A percentile compares a stretch with the other conserved stretches of the same genome.
phyloP scores from a whole-genome alignment of 2,329 filamentous ascomycete genomes.

The Colletotrichum melonis region DNA sequence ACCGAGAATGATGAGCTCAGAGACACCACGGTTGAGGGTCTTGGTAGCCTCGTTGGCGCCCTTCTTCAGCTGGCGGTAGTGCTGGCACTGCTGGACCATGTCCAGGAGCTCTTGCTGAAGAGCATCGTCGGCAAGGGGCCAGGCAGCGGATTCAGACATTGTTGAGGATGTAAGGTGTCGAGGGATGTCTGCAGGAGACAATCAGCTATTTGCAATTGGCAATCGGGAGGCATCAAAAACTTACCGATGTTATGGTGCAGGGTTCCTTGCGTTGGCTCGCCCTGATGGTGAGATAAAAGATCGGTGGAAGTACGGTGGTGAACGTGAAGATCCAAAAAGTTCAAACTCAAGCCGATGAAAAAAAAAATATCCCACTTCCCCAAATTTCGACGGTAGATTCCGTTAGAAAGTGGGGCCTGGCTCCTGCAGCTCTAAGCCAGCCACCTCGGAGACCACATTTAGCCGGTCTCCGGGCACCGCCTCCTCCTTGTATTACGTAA shows the following conservation, averaged over 20 bases:
- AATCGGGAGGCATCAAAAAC: not conserved
- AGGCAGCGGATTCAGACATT: slow-evolving; percentile 55
- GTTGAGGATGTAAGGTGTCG: slow-evolving; percentile 16
- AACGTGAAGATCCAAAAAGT: slow-evolving; percentile 15
- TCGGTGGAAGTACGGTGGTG: slow-evolving; percentile 8
- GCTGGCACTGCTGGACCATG: slow-evolving; percentile 77
- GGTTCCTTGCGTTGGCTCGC: slow-evolving; percentile 73
- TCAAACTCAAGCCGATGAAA: slow-evolving; percentile 15
- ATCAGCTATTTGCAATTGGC: not conserved
- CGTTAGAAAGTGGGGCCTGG: slow-evolving; percentile 7
- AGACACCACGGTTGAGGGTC: slow-evolving; percentile 89
- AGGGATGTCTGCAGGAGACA: slow-evolving; percentile 7
- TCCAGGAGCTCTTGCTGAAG: slow-evolving; percentile 87
- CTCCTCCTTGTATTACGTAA: slow-evolving; percentile 33
- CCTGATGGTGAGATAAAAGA: slow-evolving; percentile 48
- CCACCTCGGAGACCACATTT: slow-evolving; percentile 3
- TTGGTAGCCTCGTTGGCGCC: slow-evolving; percentile 75
- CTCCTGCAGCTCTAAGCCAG: not conserved
- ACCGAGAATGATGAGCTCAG: slow-evolving; percentile 83
- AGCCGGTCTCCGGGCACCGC: slow-evolving; percentile 13
- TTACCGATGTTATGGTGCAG: slow-evolving; percentile 47
- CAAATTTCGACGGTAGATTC: slow-evolving; percentile 25
- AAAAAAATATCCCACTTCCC: slow-evolving; percentile 37
- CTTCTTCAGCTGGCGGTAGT: slow-evolving; percentile 86
- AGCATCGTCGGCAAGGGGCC: slow-evolving; percentile 78